phyloP scores from a whole-genome alignment of 768 basidiomycete species.

The Hortiboletus campestris region DNA sequence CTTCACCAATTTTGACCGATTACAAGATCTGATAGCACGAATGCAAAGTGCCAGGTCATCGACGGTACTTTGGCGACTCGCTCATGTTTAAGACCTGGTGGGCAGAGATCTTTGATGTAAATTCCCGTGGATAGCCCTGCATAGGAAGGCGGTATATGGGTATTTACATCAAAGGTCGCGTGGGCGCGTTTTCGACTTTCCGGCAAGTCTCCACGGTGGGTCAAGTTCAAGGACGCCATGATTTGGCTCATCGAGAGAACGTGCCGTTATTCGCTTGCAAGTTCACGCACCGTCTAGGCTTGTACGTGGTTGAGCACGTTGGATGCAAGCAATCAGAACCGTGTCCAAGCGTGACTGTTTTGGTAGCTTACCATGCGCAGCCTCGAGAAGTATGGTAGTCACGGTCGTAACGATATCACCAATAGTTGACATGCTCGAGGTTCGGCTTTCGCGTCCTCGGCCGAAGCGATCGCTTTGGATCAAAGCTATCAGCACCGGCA shows the following conservation, averaged over 20 bases:
- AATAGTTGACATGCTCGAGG: too few relatives aligned
- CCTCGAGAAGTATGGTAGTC: too few relatives aligned
- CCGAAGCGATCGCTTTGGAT: conserved; percentile 8
- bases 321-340: not conserved
- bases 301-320: not conserved
- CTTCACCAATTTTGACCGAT: not conserved
- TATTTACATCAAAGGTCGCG: not conserved
- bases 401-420: too few relatives aligned
- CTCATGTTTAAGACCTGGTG: not conserved
- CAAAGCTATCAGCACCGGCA: not conserved
- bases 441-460: conserved; percentile 19
- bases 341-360: not conserved
- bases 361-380: too few relatives aligned
- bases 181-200: not conserved
- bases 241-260: not conserved
- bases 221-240: not conserved
- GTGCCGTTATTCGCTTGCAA: not conserved
- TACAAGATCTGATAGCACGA: too few relatives aligned
- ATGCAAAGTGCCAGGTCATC: too few relatives aligned
- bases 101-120: not conserved
- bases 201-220: not conserved
- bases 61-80: too few relatives aligned
- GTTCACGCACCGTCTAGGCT: not conserved
- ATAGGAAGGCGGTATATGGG: too few relatives aligned
- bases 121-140: not conserved